Conservation (phyloP, 2,329 filamentous ascomycete genomes). For the Alternaria sp. region DNA sequence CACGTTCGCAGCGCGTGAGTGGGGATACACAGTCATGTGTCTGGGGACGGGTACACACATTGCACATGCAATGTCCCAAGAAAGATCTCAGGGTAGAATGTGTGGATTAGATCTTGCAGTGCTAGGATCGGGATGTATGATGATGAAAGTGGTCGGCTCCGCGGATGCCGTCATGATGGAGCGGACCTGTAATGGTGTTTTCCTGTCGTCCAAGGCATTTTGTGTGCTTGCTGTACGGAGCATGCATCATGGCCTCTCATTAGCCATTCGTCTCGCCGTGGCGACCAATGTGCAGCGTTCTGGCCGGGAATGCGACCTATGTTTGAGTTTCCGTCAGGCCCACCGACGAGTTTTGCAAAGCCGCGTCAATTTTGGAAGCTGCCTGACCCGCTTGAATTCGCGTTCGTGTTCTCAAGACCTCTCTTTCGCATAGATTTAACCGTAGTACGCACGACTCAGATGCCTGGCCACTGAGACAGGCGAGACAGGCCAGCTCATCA, state of each 20-base stretch:
- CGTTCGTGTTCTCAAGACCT: constrained; percentile 8
- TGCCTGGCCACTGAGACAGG: not conserved
- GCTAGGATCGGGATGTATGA: constrained; percentile 4
- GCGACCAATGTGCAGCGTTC: not conserved
- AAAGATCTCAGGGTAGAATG: constrained; percentile 14
- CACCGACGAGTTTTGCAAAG: not conserved
- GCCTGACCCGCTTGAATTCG: constrained; percentile 5
- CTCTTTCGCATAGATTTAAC: constrained; percentile 8
- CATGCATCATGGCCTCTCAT: not conserved
- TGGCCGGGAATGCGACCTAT: not conserved
- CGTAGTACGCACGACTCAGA: constrained; percentile 6
- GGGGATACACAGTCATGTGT: constrained; percentile 14
- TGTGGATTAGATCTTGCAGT: constrained; percentile 2
- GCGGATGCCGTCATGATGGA: not conserved
- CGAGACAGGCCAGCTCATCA: not conserved
- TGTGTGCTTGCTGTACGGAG: not conserved
- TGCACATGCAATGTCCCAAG: constrained; percentile 18
- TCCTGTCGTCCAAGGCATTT: not conserved
- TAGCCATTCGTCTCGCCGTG: not conserved
- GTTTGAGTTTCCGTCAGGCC: not conserved
- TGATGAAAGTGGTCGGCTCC: not conserved
- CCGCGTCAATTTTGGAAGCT: not conserved
- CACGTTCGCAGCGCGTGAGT: constrained; percentile 20
- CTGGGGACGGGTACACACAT: constrained; percentile 16
- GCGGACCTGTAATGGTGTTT: not conserved